Evolutionary conservation across 2,329 filamentous ascomycete species (phyloP).

Genomic region (Sphaerostilbella broomeana): DNA sequence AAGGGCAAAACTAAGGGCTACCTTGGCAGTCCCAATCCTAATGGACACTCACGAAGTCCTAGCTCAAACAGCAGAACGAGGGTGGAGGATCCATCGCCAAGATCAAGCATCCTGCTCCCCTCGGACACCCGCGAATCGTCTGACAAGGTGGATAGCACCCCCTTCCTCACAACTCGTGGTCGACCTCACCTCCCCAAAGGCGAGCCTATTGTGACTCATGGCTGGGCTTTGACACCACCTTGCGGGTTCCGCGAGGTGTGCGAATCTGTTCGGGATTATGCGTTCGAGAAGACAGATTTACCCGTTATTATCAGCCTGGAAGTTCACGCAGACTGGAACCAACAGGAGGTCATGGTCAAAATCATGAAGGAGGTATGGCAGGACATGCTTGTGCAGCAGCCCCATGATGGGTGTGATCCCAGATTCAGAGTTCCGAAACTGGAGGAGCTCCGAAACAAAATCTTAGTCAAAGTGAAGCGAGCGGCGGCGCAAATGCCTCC

Average conservation of each 20-base stretch:
- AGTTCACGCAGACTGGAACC: constrained; percentile 73
- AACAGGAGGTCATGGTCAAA: constrained; percentile 87
- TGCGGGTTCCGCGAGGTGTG: constrained; percentile 85
- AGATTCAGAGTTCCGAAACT: constrained; percentile 59
- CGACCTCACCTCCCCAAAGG: constrained; percentile 31
- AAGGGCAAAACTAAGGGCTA: constrained; percentile 21
- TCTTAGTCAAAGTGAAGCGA: constrained; percentile 75
- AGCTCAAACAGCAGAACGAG: constrained; percentile 31
- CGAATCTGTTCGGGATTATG: constrained; percentile 67
- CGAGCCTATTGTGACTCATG: constrained; percentile 79
- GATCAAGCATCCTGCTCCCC: constrained; percentile 24
- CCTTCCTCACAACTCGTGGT: constrained; percentile 19
- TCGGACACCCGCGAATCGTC: constrained; percentile 27
- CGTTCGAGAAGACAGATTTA: constrained; percentile 67
- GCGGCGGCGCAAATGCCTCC: constrained; percentile 31
- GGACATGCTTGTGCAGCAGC: constrained; percentile 60
- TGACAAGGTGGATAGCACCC: constrained; percentile 29
- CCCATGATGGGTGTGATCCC: constrained; percentile 44
- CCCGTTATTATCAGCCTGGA: constrained; percentile 91
- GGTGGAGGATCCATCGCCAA: constrained; percentile 25
- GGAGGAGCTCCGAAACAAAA: constrained; percentile 67
- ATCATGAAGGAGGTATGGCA: constrained; percentile 91
- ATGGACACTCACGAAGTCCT: constrained; percentile 32
- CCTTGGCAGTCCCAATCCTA: constrained; percentile 23
- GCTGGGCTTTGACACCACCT: constrained; percentile 75